Evolutionary conservation across 78 protist species (phyloP), one percentile per base, ranked within the genome.

Genomic region (Dictyostelium discoideum): DNA sequence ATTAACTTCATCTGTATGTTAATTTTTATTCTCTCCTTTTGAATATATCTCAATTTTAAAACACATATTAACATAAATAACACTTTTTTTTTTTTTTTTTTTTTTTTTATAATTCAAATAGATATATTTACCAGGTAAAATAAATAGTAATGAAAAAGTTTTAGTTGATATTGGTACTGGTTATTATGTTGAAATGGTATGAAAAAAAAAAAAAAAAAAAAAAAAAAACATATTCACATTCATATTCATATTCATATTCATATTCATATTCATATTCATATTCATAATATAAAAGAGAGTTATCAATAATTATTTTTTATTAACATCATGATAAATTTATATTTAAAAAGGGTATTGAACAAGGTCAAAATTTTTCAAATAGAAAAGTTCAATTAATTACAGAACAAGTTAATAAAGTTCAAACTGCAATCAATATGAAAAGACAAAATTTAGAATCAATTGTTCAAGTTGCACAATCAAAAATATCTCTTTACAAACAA

Each of bases 91-190:
- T 4, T 78, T 18, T 9, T 24, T 1, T 18, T 20, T 44, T 32
- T 7, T 24, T 20, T 1, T 20, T 67, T 60, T 16, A 44, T 37
- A 2, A 81, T 50, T 5, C 54, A 42, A 42, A 22, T 60, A 84
- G 87, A 84, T 90, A 90, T 90, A 90, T 73, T 48, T 90, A 54
- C 88, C 95, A 82, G 95, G 95, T 37, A 90, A 80, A 54, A 74
- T 90, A 37, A 90, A 80, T 50, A 24, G 72, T 32, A 90, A 82
- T 20, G 95, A 90, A 39, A 90, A 90, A 40, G 95, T 90, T 83
- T 82, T 90, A 48, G 88, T 90, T n/a, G 95, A 90, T 90, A 82
- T 90, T 72, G 95, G 95, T 83, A 90, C 95, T 16, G 84, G 86
- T 69, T 90, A 90, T 72, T 90, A 65, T 90, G 81, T 90, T 22